Evolutionary conservation across 768 basidiomycete genomes (phyloP).

Genomic region (Lyophyllum semitale): DNA sequence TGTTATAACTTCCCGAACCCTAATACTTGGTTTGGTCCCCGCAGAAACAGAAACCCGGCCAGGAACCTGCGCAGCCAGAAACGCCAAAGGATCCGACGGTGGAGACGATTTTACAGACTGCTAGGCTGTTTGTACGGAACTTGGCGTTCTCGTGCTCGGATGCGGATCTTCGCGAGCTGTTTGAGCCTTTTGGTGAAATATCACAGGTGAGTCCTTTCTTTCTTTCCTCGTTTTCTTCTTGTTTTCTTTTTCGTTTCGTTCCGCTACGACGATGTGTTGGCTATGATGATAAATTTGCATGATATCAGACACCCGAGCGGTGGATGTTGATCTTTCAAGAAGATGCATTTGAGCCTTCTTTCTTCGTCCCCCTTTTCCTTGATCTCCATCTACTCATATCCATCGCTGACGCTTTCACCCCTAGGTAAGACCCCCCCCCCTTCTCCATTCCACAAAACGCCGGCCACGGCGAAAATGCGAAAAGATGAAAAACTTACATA

Average conservation of each 20-base stretch:
- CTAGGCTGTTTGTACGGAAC: slow-evolving; percentile 91
- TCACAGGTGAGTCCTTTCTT: slow-evolving; percentile 63
- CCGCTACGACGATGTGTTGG: not conserved
- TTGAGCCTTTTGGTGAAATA: slow-evolving; percentile 69
- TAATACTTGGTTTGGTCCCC: slow-evolving; percentile 7
- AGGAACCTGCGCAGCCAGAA: slow-evolving; percentile 14
- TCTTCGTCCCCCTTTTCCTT: too few species aligned
- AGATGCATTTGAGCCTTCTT: too few species aligned
- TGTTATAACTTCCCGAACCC: too few species aligned
- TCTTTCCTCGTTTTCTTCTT: slow-evolving; percentile 7
- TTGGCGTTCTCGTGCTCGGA: slow-evolving; percentile 85
- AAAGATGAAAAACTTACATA: slow-evolving; percentile 52
- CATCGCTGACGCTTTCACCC: not conserved
- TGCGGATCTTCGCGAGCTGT: slow-evolving; percentile 64
- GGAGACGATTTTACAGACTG: slow-evolving; percentile 69
- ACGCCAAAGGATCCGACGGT: slow-evolving; percentile 37
- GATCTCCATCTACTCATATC: slow-evolving; percentile 38
- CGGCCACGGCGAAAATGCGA: too few species aligned
- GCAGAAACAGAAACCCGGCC: slow-evolving; percentile 4
- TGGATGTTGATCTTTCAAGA: slow-evolving; percentile 37
- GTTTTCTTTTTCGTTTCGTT: too few species aligned
- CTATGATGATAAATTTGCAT: slow-evolving; percentile 49
- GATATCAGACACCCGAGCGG: slow-evolving; percentile 51
- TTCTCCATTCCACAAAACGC: too few species aligned
- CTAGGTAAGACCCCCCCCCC: slow-evolving; percentile 40